Conservation (phyloP, 305 asterid genomes). For the Fraxinus greggii region DNA sequence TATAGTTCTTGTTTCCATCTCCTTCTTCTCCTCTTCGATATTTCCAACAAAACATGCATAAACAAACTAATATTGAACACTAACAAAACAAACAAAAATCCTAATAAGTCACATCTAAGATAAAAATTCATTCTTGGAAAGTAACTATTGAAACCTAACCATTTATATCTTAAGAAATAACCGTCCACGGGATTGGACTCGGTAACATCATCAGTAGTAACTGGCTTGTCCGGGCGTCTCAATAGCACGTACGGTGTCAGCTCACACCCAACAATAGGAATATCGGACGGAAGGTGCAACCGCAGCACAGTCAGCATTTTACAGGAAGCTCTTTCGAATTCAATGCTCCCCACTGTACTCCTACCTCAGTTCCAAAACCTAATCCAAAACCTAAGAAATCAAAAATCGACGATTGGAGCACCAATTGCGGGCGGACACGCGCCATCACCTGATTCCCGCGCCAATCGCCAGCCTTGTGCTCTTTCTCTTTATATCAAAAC, state of each 20-base stretch:
- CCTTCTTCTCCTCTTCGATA: no score
- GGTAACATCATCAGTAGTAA: slow-evolving; percentile 53
- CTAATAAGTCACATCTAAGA: neutral
- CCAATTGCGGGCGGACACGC: slow-evolving; percentile 46
- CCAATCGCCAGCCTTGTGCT: slow-evolving; percentile 55
- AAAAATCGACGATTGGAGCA: slow-evolving; percentile 23
- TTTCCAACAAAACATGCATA: no score
- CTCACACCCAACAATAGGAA: slow-evolving; percentile 76
- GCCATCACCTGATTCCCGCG: slow-evolving; percentile 58
- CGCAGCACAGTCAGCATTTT: slow-evolving; percentile 69
- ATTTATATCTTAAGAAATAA: slow-evolving; percentile 60
- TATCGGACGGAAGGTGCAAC: slow-evolving; percentile 77
- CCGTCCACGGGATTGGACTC: slow-evolving; percentile 61
- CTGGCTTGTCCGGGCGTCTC: slow-evolving; percentile 54
- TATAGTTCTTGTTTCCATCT: no score
- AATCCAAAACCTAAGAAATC: slow-evolving; percentile 19
- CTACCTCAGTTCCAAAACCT: slow-evolving; percentile 20
- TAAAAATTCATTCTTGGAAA: neutral
- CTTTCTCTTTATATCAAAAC: slow-evolving; percentile 12
- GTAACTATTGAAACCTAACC: slow-evolving; percentile 36
- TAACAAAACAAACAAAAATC: neutral
- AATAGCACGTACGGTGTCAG: slow-evolving; percentile 63
- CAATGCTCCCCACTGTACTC: slow-evolving; percentile 26
- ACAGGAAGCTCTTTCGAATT: slow-evolving; percentile 25
- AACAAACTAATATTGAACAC: slow-evolving; percentile 4